phyloP scores from a whole-genome alignment of 768 basidiomycete genomes.

The Kwoniella dejecticola region DNA sequence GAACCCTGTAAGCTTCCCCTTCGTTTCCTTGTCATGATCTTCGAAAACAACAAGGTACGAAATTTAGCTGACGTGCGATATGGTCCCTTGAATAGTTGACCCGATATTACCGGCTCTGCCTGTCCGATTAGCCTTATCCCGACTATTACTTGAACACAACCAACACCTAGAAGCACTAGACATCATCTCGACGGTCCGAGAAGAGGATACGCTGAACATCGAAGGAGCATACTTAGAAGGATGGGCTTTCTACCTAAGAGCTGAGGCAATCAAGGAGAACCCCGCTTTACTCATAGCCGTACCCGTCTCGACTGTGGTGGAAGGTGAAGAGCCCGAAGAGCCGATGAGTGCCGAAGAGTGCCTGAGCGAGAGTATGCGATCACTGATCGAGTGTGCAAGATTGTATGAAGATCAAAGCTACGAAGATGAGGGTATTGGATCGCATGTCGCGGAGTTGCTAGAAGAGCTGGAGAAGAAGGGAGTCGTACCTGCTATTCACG shows the following conservation, averaged over 20 bases:
- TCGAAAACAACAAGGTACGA: no score
- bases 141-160: slow-evolving; percentile 75
- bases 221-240: slow-evolving; percentile 95
- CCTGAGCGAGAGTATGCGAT: slow-evolving; percentile 74
- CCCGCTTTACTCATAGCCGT: slow-evolving; percentile 15
- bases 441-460: slow-evolving; percentile 75
- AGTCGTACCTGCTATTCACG: slow-evolving; percentile 64
- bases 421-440: slow-evolving; percentile 72
- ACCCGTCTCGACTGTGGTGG: slow-evolving; percentile 59
- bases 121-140: slow-evolving; percentile 71
- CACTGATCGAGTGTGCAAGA: slow-evolving; percentile 80
- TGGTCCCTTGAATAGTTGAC: slow-evolving; percentile 64
- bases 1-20: slow-evolving; percentile 63
- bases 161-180: slow-evolving; percentile 72
- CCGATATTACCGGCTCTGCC: slow-evolving; percentile 71
- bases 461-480: slow-evolving; percentile 68
- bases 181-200: slow-evolving; percentile 75
- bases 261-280: slow-evolving; percentile 39
- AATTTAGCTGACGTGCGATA: no score
- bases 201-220: slow-evolving; percentile 78
- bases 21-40: no score
- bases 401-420: slow-evolving; percentile 72
- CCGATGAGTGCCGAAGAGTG: slow-evolving; percentile 72
- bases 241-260: slow-evolving; percentile 79
- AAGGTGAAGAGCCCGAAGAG: slow-evolving; percentile 43